These are phyloP conservation scores for Escallonia herrerae DNA, from an alignment of 129 eudicot genomes.

Conservation along the genomic window DNA sequence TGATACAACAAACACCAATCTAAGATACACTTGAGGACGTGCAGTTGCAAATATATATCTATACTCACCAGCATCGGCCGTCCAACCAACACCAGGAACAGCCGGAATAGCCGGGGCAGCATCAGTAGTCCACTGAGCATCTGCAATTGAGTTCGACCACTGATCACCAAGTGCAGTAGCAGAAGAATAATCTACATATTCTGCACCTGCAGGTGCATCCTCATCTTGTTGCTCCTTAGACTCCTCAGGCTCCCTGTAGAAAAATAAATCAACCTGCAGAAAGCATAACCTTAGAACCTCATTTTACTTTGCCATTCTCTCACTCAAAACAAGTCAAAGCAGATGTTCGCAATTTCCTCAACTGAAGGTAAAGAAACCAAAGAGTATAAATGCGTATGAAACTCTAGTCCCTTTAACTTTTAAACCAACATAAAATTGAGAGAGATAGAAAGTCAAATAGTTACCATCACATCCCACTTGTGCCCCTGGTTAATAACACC, in stretches of 20 bases:
- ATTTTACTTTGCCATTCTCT: no score
- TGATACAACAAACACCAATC: no score
- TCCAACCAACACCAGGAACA: slow-evolving; percentile 37
- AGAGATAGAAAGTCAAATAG: background rate
- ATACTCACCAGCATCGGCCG: slow-evolving; percentile 42
- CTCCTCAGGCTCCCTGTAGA: slow-evolving; percentile 88
- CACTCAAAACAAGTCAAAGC: background rate
- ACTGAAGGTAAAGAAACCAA: background rate
- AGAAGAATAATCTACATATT: slow-evolving; percentile 41
- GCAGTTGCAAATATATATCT: no score
- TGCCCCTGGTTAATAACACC: slow-evolving; percentile 63
- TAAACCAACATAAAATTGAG: background rate
- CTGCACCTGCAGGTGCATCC: slow-evolving; percentile 29
- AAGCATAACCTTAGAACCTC: background rate
- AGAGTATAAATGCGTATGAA: background rate
- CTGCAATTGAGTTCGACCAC: slow-evolving; percentile 40
- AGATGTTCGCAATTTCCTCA: background rate
- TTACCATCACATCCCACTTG: slow-evolving; percentile 88
- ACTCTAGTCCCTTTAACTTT: background rate
- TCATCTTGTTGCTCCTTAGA: slow-evolving; percentile 67
- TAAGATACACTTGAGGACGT: no score
- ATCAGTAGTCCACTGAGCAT: slow-evolving; percentile 37
- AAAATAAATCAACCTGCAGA: slow-evolving; percentile 76
- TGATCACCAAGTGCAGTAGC: slow-evolving; percentile 38
- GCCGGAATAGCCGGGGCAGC: slow-evolving; percentile 32